Evolutionary conservation across 129 eudicot species (phyloP).

Genomic region (Lactuca sativa): DNA sequence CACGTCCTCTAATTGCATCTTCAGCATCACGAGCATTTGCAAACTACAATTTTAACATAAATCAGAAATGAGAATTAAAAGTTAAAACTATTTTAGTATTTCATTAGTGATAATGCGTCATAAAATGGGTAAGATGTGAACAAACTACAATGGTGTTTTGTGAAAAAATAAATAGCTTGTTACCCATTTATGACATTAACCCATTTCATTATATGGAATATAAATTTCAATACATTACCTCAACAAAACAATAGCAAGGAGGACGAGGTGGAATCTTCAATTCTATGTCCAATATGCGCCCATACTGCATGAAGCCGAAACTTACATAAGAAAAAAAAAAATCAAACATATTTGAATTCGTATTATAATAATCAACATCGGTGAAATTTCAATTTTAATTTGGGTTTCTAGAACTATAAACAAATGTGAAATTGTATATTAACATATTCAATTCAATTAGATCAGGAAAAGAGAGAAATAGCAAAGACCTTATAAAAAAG

Average conservation of each 20-base stretch:
- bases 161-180: too few species aligned
- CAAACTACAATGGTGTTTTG: too few species aligned
- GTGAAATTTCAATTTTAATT: neutral
- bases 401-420: neutral
- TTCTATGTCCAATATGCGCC: slow-evolving; percentile 89
- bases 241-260: slow-evolving; percentile 95
- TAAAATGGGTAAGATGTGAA: too few species aligned
- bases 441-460: neutral
- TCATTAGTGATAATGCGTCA: neutral
- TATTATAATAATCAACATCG: neutral
- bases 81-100: neutral
- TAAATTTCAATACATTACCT: slow-evolving; percentile 43
- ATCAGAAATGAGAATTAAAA: neutral
- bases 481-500: slow-evolving; percentile 82
- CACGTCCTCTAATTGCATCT: slow-evolving; percentile 95
- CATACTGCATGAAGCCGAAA: slow-evolving; percentile 67
- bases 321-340: neutral
- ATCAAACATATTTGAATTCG: too few species aligned
- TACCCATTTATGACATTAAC: too few species aligned
- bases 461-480: neutral
- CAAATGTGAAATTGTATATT: neutral
- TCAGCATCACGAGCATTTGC: slow-evolving; percentile 93
- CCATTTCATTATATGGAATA: neutral
- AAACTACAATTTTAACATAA: slow-evolving; percentile 51
- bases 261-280: slow-evolving; percentile 97